Evolutionary conservation across 2,329 filamentous ascomycete species (phyloP).

Genomic region (Fusarium staphyleae): DNA sequence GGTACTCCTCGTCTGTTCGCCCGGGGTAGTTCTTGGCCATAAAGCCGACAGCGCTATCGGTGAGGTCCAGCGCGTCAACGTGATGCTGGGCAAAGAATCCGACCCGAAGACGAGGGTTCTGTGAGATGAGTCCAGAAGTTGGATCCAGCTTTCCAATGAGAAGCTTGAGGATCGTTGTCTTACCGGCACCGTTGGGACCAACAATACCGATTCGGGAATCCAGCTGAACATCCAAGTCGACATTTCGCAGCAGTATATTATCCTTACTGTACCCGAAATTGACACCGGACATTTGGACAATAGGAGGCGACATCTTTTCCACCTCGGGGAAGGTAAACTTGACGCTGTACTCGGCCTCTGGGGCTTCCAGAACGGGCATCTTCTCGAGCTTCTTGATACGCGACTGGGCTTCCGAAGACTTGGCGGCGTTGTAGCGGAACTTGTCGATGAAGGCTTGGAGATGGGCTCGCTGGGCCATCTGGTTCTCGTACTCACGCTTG

Average conservation of each 20-base stretch:
- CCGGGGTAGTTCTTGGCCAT: slow-evolving; percentile 94
- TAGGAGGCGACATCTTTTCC: slow-evolving; percentile 95
- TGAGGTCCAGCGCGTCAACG: slow-evolving; percentile 93
- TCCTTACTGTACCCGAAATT: slow-evolving; percentile 87
- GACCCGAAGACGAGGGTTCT: slow-evolving; percentile 85
- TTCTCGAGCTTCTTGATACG: slow-evolving; percentile 99
- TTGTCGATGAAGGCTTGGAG: slow-evolving; percentile 99
- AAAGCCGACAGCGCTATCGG: slow-evolving; percentile 88
- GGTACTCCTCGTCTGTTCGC: slow-evolving; percentile 94
- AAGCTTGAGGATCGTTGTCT: slow-evolving; percentile 98
- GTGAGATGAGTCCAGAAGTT: slow-evolving; percentile 81
- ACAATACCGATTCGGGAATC: slow-evolving; percentile 99
- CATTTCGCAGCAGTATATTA: slow-evolving; percentile 79
- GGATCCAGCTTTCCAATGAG: slow-evolving; percentile 85
- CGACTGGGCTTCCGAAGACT: slow-evolving; percentile 97
- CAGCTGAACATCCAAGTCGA: slow-evolving; percentile 95
- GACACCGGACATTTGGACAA: slow-evolving; percentile 95
- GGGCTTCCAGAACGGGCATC: slow-evolving; percentile 90
- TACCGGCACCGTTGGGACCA: slow-evolving; percentile 98
- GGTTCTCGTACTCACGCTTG: slow-evolving; percentile 97
- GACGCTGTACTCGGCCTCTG: slow-evolving; percentile 93
- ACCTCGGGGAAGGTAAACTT: slow-evolving; percentile 98
- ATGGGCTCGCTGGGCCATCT: slow-evolving; percentile 93
- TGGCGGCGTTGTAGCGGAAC: slow-evolving; percentile 98
- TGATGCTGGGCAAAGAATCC: slow-evolving; percentile 99